phyloP scores from a whole-genome alignment of 2,329 filamentous ascomycete genomes.

The Didymellaceae sp. region DNA sequence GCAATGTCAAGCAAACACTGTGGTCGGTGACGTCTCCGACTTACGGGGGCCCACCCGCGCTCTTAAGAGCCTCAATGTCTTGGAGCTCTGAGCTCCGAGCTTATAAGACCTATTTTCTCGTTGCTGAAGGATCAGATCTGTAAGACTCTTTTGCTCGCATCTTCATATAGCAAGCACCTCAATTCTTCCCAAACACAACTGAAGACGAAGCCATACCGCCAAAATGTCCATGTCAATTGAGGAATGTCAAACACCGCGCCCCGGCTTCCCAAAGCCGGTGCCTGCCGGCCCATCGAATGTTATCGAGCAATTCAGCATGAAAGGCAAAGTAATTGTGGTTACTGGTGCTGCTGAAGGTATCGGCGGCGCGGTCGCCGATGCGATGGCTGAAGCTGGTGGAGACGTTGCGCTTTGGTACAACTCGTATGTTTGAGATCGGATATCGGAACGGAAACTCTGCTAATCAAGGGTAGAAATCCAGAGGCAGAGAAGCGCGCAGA shows the following conservation, averaged over 20 bases:
- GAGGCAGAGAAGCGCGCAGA: conserved; percentile 66
- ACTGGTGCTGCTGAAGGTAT: conserved; percentile 62
- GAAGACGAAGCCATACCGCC: conserved; percentile 12
- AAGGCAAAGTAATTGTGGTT: conserved; percentile 52
- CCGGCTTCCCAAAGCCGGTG: conserved; percentile 36
- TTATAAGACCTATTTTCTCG: no score
- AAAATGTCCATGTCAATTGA: conserved; percentile 46
- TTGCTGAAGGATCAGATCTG: no score
- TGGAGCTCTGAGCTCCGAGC: neutral
- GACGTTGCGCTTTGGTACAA: conserved; percentile 56
- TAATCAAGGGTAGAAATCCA: conserved; percentile 51
- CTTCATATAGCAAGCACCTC: no score
- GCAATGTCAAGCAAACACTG: conserved; percentile 24
- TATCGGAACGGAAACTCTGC: neutral
- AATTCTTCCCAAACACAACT: neutral
- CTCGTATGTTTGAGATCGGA: conserved; percentile 2
- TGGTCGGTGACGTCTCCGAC: conserved; percentile 22
- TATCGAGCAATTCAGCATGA: conserved; percentile 41
- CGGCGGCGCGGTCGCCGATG: conserved; percentile 52
- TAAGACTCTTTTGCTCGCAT: no score
- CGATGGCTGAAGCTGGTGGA: conserved; percentile 51
- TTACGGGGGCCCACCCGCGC: conserved; percentile 10
- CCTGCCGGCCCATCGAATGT: conserved; percentile 39
- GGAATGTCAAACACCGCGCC: conserved; percentile 33
- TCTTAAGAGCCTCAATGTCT: conserved; percentile 11